Percentiles rank a stretch among this genome's conserved stretches.
phyloP scores from a whole-genome alignment of 441 rosid species.

The Adansonia gregorii region DNA sequence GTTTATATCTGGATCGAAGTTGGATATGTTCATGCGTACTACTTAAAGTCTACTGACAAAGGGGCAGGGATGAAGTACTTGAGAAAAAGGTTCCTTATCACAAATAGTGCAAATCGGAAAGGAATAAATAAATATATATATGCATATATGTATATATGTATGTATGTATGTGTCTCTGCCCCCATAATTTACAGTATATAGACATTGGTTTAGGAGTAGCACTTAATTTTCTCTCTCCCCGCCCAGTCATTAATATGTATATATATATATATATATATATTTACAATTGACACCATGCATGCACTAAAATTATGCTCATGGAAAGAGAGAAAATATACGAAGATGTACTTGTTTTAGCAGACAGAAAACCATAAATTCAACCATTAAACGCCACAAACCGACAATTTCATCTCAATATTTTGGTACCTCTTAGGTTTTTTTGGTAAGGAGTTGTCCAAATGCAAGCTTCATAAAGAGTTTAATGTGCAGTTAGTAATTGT shows the following conservation, averaged over 20 bases:
- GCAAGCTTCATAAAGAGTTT: background rate
- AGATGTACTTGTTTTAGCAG: background rate
- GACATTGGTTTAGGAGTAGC: background rate
- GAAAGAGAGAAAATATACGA: background rate
- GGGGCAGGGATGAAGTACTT: background rate
- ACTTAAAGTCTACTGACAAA: background rate
- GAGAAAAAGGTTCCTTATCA: background rate
- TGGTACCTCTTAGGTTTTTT: background rate
- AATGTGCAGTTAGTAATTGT: background rate
- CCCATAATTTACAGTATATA: background rate
- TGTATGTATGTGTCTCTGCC: too few relatives aligned
- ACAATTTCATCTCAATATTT: background rate
- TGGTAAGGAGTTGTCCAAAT: background rate
- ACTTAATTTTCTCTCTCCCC: background rate
- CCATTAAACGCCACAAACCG: background rate
- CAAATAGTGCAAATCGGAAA: background rate
- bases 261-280: background rate
- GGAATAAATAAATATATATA: background rate
- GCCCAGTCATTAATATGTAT: background rate
- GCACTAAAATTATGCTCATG: conserved; percentile 17
- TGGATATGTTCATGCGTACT: background rate
- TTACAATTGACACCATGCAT: background rate
- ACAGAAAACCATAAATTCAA: background rate
- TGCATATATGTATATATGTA: too few relatives aligned
- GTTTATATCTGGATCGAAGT: background rate